A percentile compares a stretch with the other conserved stretches of the same genome.
phyloP scores from a whole-genome alignment of 352 stramenopile genomes.

The Plasmopara viticola region DNA sequence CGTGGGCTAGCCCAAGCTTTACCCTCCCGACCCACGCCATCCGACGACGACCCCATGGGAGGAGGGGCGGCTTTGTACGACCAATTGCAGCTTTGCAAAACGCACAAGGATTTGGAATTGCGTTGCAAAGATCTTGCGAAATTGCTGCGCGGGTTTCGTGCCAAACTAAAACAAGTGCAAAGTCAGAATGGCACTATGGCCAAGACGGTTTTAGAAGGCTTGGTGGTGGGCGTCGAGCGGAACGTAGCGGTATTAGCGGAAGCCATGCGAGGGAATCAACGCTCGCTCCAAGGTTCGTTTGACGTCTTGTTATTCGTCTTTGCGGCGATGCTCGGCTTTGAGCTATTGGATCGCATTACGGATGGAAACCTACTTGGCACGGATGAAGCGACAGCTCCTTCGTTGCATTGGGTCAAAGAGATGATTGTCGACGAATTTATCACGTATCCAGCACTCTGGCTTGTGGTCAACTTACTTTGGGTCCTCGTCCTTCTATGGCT shows the following conservation, averaged over 20 bases:
- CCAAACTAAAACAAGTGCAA: conserved; percentile 86
- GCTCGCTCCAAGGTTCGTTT: conserved; percentile 58
- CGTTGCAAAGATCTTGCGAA: conserved; percentile 92
- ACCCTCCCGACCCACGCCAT: conserved; percentile 40
- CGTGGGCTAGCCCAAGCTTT: conserved; percentile 79
- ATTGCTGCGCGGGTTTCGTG: conserved; percentile 83
- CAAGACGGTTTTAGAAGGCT: conserved; percentile 62
- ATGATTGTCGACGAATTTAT: conserved; percentile 41
- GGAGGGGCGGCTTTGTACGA: conserved; percentile 87
- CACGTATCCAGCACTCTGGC: conserved; percentile 37
- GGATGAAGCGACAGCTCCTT: conserved; percentile 32
- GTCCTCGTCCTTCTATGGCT: conserved; percentile 36
- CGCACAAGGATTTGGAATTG: conserved; percentile 77
- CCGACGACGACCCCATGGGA: conserved; percentile 77
- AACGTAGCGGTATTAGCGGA: conserved; percentile 59
- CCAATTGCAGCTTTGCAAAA: conserved; percentile 87
- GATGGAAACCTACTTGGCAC: conserved; percentile 84
- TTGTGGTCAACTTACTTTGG: conserved; percentile 41
- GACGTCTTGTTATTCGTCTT: conserved; percentile 91
- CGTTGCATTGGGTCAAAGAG: conserved; percentile 49
- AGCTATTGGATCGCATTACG: conserved; percentile 93
- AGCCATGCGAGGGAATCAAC: conserved; percentile 55
- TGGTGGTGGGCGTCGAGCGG: conserved; percentile 53
- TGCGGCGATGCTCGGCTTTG: conserved; percentile 88
- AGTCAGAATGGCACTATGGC: conserved; percentile 72